These are phyloP conservation scores for Emmonsia crescens DNA, from an alignment of 2,329 filamentous ascomycete genomes.

Conservation along the genomic window DNA sequence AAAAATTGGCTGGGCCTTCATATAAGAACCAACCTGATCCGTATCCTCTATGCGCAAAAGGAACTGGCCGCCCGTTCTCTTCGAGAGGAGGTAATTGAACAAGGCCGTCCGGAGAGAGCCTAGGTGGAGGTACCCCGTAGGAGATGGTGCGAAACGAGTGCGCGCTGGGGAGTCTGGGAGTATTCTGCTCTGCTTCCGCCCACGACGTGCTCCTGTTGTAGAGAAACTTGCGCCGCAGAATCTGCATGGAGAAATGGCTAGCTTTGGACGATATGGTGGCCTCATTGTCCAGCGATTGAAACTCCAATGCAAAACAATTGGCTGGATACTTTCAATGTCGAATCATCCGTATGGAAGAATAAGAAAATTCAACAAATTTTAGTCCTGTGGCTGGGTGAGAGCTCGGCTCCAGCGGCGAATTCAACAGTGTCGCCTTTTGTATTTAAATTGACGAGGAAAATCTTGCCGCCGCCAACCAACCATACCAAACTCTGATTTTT, in stretches of 20 bases:
- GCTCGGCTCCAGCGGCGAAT: neutral
- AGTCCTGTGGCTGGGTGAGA: neutral
- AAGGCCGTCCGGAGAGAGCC: slow-evolving; percentile 85
- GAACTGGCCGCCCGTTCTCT: slow-evolving; percentile 79
- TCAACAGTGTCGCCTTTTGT: no score
- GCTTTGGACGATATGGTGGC: slow-evolving; percentile 15
- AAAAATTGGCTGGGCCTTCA: neutral
- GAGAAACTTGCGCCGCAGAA: slow-evolving; percentile 27
- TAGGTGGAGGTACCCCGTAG: slow-evolving; percentile 85
- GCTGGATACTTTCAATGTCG: neutral
- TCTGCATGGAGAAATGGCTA: slow-evolving; percentile 23
- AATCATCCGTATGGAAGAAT: neutral
- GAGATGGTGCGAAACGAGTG: slow-evolving; percentile 89
- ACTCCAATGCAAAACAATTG: neutral
- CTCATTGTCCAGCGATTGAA: slow-evolving; percentile 19
- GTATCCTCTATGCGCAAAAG: slow-evolving; percentile 89
- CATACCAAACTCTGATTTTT: neutral
- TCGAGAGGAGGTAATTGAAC: slow-evolving; percentile 91
- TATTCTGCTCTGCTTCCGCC: slow-evolving; percentile 24
- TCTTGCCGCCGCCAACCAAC: slow-evolving; percentile 1
- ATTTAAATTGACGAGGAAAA: slow-evolving; percentile 1
- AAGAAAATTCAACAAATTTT: neutral
- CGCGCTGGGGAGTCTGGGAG: slow-evolving; percentile 49
- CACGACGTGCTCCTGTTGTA: slow-evolving; percentile 15
- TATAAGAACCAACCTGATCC: slow-evolving; percentile 55